Base-by-base conservation (phyloP, 768 basidiomycete species). In the Leucosporidium creatinivorum region DNA sequence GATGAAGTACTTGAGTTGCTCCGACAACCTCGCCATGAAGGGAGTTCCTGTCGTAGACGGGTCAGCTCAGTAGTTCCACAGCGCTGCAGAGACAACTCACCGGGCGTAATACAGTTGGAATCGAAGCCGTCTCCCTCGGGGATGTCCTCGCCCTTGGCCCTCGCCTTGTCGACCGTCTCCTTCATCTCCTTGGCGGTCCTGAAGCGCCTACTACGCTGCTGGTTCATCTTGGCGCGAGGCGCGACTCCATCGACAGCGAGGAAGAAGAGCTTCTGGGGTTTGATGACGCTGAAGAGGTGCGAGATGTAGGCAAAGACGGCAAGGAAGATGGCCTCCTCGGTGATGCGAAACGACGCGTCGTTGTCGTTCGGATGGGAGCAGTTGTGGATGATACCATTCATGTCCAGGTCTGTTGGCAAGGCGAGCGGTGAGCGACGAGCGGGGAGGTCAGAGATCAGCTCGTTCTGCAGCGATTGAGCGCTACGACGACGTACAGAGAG, bases 231-330 rank as follows among this genome's bases (percentile, higher is more conserved):
- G 44, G 94, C 94, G 56, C 94, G 82, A 6, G 94, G 94, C 0
- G 94, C 94, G 19, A 97, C 93, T 58, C 94, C 94, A 77, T 98
- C 96, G 56, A 99, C 88, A 30, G 94, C 96, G 89, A 99, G 94
- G 79, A 96, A 98, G 79, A 98, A 97, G 18, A 96, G 81, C 77
- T 97, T 96, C 82, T 91, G 88, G 0, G 96, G 96, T 78, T 93
- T 97, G 69, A 99, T 97, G 81, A 93, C 97, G 36, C 87, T 85
- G 79, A 99, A 99, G 10, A 99, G 83, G 75, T 91, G 89, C 80
- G 97, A 93, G 67, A 98, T 91, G 80, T 99, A 99, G 62, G 91
- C 82, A 76, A 98, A 98, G 75, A 98, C 93, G 44, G 92, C 88
- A 1, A 96, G 91, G 79, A 93, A 93, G 80, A 98, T 98, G 78